A percentile compares a stretch with the other conserved stretches of the same genome.
Evolutionary conservation across 2,329 filamentous ascomycete genomes (phyloP).

Genomic region (Microdochium nivale): DNA sequence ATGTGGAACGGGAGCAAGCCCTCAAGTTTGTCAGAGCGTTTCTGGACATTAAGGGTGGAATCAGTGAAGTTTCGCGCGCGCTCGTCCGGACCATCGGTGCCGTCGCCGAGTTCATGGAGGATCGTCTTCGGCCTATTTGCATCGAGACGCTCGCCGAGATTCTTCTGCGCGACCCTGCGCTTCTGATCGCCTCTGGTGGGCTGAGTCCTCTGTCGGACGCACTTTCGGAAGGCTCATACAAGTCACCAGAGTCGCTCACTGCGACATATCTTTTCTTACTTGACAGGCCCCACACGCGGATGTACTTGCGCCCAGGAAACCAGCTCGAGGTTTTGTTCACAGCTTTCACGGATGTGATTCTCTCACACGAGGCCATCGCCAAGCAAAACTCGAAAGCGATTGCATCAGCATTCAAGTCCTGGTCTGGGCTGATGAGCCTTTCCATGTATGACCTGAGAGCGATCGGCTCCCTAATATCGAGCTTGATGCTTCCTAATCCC

Average conservation of each 20-base stretch:
- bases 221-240: conserved; percentile 82
- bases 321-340: conserved; percentile 87
- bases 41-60: conserved; percentile 87
- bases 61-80: conserved; percentile 76
- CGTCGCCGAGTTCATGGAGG: conserved; percentile 78
- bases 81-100: conserved; percentile 86
- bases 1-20: conserved; percentile 92
- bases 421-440: conserved; percentile 83
- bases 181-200: conserved; percentile 77
- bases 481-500: conserved; percentile 48
- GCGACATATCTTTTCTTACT: conserved; percentile 83
- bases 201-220: conserved; percentile 85
- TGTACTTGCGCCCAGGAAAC: conserved; percentile 78
- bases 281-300: conserved; percentile 72
- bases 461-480: conserved; percentile 67
- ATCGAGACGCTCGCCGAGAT: conserved; percentile 91
- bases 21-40: conserved; percentile 95
- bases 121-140: conserved; percentile 81
- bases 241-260: conserved; percentile 82
- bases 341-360: conserved; percentile 77
- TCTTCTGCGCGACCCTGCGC: conserved; percentile 71
- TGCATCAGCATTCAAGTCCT: conserved; percentile 80
- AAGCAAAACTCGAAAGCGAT: conserved; percentile 92
- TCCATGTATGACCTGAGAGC: conserved; percentile 84
- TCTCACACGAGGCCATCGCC: conserved; percentile 51